phyloP scores from a whole-genome alignment of 1,284 basidiomycete species.

The Farysia itapuensis region DNA sequence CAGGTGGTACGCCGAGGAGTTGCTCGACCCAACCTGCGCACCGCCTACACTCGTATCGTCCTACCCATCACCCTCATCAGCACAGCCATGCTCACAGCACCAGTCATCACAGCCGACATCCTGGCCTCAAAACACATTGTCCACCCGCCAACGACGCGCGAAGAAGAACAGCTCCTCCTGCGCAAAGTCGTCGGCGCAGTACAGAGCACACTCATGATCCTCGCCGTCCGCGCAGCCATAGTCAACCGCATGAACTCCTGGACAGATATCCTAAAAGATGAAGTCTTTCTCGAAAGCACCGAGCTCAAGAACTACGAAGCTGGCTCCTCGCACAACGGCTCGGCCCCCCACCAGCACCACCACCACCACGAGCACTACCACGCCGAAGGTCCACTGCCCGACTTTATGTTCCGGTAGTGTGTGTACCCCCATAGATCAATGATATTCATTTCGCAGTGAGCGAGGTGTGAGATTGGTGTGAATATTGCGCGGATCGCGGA shows the following conservation, averaged over 20 bases:
- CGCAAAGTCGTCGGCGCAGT: constrained; percentile 9
- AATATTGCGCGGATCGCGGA: too few relatives aligned
- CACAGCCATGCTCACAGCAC: constrained; percentile 1
- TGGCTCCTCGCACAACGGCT: too few relatives aligned
- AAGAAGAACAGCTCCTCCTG: constrained; percentile 17
- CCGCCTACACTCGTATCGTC: constrained; percentile 17
- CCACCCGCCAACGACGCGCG: not conserved
- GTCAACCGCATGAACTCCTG: constrained; percentile 29
- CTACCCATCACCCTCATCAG: not conserved
- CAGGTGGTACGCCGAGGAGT: constrained; percentile 6
- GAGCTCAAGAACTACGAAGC: constrained; percentile 48
- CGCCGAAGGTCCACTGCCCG: constrained; percentile 22
- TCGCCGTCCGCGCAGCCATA: constrained; percentile 2
- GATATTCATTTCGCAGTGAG: too few relatives aligned
- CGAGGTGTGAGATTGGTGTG: not conserved
- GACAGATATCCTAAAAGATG: constrained; percentile 52
- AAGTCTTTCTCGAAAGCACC: constrained; percentile 53
- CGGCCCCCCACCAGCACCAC: too few relatives aligned
- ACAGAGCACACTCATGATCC: constrained; percentile 3
- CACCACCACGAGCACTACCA: constrained; percentile 2
- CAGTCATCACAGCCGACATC: not conserved
- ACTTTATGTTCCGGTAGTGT: constrained; percentile 27
- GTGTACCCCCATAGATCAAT: too few relatives aligned
- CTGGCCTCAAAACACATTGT: not conserved
- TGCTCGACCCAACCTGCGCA: constrained; percentile 2